A percentile compares a stretch with the other conserved stretches of the same genome.
Evolutionary conservation across 177 flowering plant species (phyloP).

Genomic region (Telopea speciosissima): DNA sequence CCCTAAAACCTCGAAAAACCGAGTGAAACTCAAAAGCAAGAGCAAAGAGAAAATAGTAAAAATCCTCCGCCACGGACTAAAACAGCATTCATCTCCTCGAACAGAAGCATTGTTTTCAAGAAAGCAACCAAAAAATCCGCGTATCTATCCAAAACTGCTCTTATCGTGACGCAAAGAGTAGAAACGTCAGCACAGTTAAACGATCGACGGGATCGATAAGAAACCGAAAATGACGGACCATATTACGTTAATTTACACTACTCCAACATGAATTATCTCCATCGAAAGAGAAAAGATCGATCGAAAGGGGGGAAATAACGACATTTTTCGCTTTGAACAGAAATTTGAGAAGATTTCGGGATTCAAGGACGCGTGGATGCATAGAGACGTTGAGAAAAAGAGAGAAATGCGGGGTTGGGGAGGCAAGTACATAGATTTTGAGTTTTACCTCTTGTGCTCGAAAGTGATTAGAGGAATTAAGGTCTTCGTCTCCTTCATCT

Average conservation of each 20-base stretch:
- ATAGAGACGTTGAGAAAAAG: too few species aligned
- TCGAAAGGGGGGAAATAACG: background rate
- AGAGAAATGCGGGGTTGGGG: background rate
- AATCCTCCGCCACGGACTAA: background rate
- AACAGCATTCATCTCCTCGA: background rate
- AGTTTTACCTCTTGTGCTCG: constrained; percentile 51
- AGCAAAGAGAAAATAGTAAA: background rate
- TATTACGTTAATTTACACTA: background rate
- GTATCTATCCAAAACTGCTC: background rate
- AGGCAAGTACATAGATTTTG: background rate
- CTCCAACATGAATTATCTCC: background rate
- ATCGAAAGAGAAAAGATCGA: background rate
- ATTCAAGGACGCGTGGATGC: background rate
- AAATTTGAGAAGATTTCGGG: background rate
- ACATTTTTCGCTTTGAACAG: background rate
- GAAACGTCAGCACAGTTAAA: background rate
- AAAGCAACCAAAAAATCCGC: background rate
- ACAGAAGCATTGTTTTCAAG: background rate
- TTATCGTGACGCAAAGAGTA: background rate
- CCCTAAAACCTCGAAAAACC: background rate
- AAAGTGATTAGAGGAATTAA: constrained; percentile 27
- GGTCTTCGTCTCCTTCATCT: constrained; percentile 23
- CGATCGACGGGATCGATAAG: background rate
- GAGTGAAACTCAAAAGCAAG: background rate
- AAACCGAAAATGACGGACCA: background rate